Percentiles rank a stretch among this genome's conserved stretches.
Conservation (phyloP, 2,329 filamentous ascomycete species). For the Phaeosphaeria sp. region DNA sequence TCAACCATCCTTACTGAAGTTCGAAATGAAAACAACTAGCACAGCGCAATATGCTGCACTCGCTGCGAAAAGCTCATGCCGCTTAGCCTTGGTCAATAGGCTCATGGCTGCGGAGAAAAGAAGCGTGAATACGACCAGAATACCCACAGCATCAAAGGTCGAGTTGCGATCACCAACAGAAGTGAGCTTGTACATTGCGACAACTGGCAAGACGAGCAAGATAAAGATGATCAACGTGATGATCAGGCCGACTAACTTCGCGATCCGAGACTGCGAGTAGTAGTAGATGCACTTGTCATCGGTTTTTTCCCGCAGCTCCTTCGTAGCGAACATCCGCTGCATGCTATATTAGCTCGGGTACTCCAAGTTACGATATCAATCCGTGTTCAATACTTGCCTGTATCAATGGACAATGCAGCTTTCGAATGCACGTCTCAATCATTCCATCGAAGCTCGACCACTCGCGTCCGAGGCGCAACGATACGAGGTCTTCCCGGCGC, state of each 20-base stretch:
- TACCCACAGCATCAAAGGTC: constrained; percentile 47
- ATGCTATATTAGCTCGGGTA: not conserved
- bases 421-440: constrained; percentile 33
- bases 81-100: constrained; percentile 39
- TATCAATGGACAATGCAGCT: constrained; percentile 26
- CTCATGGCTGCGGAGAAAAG: constrained; percentile 44
- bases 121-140: constrained; percentile 51
- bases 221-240: constrained; percentile 49
- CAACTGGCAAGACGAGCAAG: constrained; percentile 45
- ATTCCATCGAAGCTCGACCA: constrained; percentile 46
- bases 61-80: constrained; percentile 47
- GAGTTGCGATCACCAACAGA: constrained; percentile 30
- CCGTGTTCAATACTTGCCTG: constrained; percentile 35
- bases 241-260: constrained; percentile 43
- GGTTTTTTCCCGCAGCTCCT: constrained; percentile 40
- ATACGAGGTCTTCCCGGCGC: constrained; percentile 46
- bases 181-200: constrained; percentile 46
- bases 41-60: constrained; percentile 47
- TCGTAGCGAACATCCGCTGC: constrained; percentile 42
- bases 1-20: constrained; percentile 28
- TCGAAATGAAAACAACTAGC: constrained; percentile 47
- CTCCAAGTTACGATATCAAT: no score
- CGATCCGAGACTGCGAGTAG: constrained; percentile 39
- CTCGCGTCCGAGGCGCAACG: constrained; percentile 43
- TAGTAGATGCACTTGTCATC: constrained; percentile 33